phyloP scores from a whole-genome alignment of 805 yeast genomes.

The Kodamaea nitidulidarum region DNA sequence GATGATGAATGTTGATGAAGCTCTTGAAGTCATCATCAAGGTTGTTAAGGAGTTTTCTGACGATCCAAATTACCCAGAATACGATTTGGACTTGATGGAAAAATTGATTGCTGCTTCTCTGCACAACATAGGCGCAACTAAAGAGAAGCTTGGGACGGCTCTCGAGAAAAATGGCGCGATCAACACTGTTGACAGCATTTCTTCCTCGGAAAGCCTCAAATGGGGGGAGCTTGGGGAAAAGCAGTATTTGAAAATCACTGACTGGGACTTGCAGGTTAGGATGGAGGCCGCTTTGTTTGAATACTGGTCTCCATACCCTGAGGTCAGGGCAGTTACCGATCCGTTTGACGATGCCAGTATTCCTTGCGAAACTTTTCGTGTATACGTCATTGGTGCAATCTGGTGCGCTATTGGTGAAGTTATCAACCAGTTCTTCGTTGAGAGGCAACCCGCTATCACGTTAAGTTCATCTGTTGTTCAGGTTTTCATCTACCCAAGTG shows the following conservation, averaged over 20 bases:
- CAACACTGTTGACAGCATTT: not conserved
- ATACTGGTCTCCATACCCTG: slow-evolving; percentile 56
- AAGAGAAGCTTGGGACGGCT: not conserved
- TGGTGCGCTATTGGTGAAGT: slow-evolving; percentile 54
- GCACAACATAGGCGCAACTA: not conserved
- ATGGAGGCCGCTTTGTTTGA: slow-evolving; percentile 41
- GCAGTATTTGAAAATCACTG: slow-evolving; percentile 8
- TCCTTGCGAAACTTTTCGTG: slow-evolving; percentile 51
- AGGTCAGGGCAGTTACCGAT: slow-evolving; percentile 59
- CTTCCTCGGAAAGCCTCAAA: not conserved
- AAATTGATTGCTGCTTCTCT: slow-evolving; percentile 13
- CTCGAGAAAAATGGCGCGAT: not conserved
- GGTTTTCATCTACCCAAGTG: slow-evolving; percentile 44
- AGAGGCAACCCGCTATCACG: slow-evolving; percentile 49
- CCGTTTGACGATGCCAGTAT: slow-evolving; percentile 48
- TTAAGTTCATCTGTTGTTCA: slow-evolving; percentile 43
- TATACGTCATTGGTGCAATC: slow-evolving; percentile 48
- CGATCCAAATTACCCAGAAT: slow-evolving; percentile 45
- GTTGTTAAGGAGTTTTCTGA: slow-evolving; percentile 39
- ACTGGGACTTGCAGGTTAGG: slow-evolving; percentile 31
- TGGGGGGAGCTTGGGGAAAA: not conserved
- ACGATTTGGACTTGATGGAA: slow-evolving; percentile 31
- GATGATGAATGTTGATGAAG: slow-evolving; percentile 32
- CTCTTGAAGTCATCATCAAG: slow-evolving; percentile 34
- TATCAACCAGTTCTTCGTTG: slow-evolving; percentile 52